These are phyloP conservation scores for Knoxia roxburghii DNA, from an alignment of 257 asterid species.

Conservation along the genomic window DNA sequence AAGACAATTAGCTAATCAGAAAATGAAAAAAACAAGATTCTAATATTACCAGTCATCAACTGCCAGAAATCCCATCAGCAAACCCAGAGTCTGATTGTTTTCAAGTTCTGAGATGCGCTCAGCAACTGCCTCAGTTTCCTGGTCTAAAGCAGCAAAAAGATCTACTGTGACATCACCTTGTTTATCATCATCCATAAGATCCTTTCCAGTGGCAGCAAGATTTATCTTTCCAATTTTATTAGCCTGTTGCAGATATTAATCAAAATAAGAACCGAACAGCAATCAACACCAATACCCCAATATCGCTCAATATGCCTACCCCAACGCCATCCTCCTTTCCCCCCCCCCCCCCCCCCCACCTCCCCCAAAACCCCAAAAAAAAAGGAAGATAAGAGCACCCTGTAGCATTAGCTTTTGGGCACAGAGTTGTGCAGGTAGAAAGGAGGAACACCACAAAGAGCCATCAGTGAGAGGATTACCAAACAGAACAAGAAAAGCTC, in stretches of 20 bases:
- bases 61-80: slow-evolving; percentile 87
- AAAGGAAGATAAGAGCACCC: neutral
- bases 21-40: neutral
- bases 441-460: slow-evolving; percentile 1
- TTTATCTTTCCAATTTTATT: slow-evolving; percentile 92
- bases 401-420: neutral
- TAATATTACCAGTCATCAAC: slow-evolving; percentile 87
- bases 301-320: too few species aligned
- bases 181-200: slow-evolving; percentile 99
- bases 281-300: neutral
- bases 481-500: neutral
- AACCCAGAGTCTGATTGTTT: slow-evolving; percentile 80
- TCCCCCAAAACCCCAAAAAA: neutral
- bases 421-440: neutral
- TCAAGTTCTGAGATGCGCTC: slow-evolving; percentile 77
- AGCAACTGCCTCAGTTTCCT: slow-evolving; percentile 66
- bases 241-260: slow-evolving; percentile 45
- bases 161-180: slow-evolving; percentile 96
- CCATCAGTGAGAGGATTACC: neutral
- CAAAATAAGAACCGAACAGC: neutral
- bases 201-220: slow-evolving; percentile 99
- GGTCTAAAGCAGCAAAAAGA: slow-evolving; percentile 82
- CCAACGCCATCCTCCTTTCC: neutral
- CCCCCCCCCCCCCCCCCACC: neutral
- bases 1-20: neutral